Conservation (phyloP, 371 early-diverging fungal genomes). For the Mortierella sp. region DNA sequence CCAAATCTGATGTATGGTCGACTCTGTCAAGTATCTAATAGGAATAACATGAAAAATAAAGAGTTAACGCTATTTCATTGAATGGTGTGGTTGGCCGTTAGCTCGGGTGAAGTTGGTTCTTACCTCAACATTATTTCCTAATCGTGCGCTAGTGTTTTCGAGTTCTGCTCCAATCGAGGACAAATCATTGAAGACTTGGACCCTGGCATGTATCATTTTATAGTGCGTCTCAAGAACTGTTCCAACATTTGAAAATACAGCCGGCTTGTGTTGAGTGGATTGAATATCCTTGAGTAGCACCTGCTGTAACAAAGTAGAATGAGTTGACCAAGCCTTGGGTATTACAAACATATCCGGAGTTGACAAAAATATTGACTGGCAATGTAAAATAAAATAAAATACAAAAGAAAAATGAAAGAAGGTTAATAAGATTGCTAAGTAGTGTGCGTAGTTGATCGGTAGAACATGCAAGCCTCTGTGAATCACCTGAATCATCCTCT, state of each 20-base stretch:
- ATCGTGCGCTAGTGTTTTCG: constrained; percentile 10
- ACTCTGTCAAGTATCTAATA: constrained; percentile 41
- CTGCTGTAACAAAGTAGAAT: constrained; percentile 35
- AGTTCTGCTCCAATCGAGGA: constrained; percentile 15
- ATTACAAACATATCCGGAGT: constrained; percentile 77
- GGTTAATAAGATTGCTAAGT: no score
- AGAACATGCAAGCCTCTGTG: no score
- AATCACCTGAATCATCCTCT: constrained; percentile 65
- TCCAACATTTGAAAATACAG: constrained; percentile 43
- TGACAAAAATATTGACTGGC: constrained; percentile 69
- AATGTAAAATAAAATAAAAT: not conserved
- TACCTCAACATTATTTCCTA: constrained; percentile 42
- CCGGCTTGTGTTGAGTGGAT: constrained; percentile 27
- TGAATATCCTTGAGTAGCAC: constrained; percentile 47
- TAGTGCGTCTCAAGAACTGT: constrained; percentile 44
- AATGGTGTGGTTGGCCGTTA: not conserved
- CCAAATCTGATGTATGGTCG: constrained; percentile 33
- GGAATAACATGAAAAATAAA: not conserved
- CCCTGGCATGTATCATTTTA: constrained; percentile 52
- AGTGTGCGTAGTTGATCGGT: no score
- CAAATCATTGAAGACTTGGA: constrained; percentile 49
- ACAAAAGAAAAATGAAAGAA: not conserved
- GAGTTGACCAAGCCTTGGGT: constrained; percentile 63
- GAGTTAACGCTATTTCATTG: not conserved
- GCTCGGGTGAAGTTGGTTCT: not conserved